These are phyloP conservation scores for Talaromyces ruber DNA, from an alignment of 495 filamentous ascomycete genomes.

Conservation along the genomic window DNA sequence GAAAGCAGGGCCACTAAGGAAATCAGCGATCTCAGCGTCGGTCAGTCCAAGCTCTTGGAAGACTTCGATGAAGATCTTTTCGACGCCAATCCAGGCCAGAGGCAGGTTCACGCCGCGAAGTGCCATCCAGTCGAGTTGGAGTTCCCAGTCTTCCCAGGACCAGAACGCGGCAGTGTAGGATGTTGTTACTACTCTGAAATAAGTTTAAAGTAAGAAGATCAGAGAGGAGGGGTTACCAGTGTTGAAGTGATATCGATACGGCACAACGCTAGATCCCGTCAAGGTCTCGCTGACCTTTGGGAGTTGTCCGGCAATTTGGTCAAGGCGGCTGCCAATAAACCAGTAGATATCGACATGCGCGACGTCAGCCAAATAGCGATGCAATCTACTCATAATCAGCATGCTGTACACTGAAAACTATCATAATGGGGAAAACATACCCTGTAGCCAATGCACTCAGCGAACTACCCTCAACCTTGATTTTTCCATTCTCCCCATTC, in stretches of 20 bases:
- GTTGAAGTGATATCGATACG: slow-evolving; percentile 40
- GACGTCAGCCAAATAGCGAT: slow-evolving; percentile 38
- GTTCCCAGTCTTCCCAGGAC: slow-evolving; percentile 47
- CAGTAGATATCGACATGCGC: slow-evolving; percentile 46
- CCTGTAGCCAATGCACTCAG: slow-evolving; percentile 38
- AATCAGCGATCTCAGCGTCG: slow-evolving; percentile 33
- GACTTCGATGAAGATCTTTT: slow-evolving; percentile 42
- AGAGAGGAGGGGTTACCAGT: slow-evolving; percentile 11
- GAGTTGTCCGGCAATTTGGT: neutral
- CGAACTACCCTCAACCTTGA: slow-evolving; percentile 36
- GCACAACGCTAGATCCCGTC: slow-evolving; percentile 19
- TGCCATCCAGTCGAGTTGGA: slow-evolving; percentile 46
- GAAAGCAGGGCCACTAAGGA: slow-evolving; percentile 43
- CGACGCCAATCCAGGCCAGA: slow-evolving; percentile 44
- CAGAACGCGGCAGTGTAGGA: slow-evolving; percentile 47
- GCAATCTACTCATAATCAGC: slow-evolving; percentile 21
- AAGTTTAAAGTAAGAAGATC: neutral
- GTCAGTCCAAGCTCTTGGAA: slow-evolving; percentile 40
- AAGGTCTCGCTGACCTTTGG: neutral
- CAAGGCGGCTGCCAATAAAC: slow-evolving; percentile 19
- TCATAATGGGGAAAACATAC: slow-evolving; percentile 13
- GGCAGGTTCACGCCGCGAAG: slow-evolving; percentile 43
- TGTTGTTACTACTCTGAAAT: slow-evolving; percentile 34
- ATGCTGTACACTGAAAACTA: neutral
- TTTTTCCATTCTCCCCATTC: slow-evolving; percentile 25